Conservation (phyloP, 2,329 filamentous ascomycete genomes). For the Madurella fahalii region DNA sequence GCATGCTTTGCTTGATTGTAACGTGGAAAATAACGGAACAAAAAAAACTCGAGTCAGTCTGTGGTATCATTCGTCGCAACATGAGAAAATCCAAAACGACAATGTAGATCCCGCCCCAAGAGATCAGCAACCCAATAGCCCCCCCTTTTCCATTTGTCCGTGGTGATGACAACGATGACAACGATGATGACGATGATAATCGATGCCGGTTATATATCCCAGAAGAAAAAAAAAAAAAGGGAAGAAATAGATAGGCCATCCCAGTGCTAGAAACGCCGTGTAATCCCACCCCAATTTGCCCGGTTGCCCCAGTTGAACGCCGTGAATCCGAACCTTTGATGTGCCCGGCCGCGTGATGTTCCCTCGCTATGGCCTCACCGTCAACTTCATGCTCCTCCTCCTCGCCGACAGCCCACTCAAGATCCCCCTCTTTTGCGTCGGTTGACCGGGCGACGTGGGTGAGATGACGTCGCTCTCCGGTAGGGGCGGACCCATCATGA, state of each 20-base stretch:
- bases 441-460: slow-evolving; percentile 15
- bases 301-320: not conserved
- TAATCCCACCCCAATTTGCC: not conserved
- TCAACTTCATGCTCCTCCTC: slow-evolving; percentile 28
- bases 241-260: too few species aligned
- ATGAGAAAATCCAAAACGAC: not conserved
- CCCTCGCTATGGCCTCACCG: slow-evolving; percentile 11
- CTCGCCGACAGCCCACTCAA: slow-evolving; percentile 27
- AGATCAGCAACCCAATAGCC: not conserved
- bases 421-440: slow-evolving; percentile 21
- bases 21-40: not conserved
- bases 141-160: too few species aligned
- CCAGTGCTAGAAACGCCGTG: too few species aligned
- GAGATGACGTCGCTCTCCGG: slow-evolving; percentile 21
- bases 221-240: too few species aligned
- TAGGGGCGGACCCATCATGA: slow-evolving; percentile 24
- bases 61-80: not conserved
- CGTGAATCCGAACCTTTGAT: not conserved
- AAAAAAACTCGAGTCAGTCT: not conserved
- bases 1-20: not conserved
- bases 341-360: not conserved
- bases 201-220: too few species aligned
- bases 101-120: not conserved
- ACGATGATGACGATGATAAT: too few species aligned
- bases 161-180: too few species aligned